phyloP scores from a whole-genome alignment of 148 eudicot species.

The Chenopodium berlandieri region DNA sequence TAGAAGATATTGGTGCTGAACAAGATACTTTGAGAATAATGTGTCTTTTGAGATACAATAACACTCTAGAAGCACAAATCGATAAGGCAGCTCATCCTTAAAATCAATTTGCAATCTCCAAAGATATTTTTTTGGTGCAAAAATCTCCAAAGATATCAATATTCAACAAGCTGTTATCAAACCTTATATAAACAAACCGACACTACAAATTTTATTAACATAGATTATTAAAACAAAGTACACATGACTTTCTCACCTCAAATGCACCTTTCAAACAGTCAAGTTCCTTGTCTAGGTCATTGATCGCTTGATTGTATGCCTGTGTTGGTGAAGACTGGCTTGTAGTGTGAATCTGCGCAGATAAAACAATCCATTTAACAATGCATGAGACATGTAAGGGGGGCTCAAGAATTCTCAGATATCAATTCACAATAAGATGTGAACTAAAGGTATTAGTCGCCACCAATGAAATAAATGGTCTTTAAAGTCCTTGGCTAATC shows the following conservation, averaged over 20 bases:
- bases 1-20: not conserved
- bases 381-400: not conserved
- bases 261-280: slow-evolving; percentile 80
- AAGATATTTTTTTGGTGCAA: not conserved
- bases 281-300: slow-evolving; percentile 91
- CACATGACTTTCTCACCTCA: slow-evolving; percentile 50
- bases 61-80: not conserved
- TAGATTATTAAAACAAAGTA: not conserved
- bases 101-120: not conserved
- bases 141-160: no score
- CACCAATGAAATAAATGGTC: not conserved
- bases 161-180: not conserved
- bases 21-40: not conserved
- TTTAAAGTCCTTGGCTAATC: not conserved
- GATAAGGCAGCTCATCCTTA: not conserved
- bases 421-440: not conserved
- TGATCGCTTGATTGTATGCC: slow-evolving; percentile 90
- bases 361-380: not conserved
- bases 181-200: no score
- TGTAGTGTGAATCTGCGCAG: slow-evolving; percentile 76
- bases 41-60: not conserved
- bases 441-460: not conserved
- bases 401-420: not conserved
- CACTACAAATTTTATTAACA: no score
- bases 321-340: slow-evolving; percentile 94